Percentiles rank a stretch among this genome's conserved stretches.
Evolutionary conservation across 2,329 filamentous ascomycete genomes (phyloP).

Genomic region (Neofusicoccum cordaticola): DNA sequence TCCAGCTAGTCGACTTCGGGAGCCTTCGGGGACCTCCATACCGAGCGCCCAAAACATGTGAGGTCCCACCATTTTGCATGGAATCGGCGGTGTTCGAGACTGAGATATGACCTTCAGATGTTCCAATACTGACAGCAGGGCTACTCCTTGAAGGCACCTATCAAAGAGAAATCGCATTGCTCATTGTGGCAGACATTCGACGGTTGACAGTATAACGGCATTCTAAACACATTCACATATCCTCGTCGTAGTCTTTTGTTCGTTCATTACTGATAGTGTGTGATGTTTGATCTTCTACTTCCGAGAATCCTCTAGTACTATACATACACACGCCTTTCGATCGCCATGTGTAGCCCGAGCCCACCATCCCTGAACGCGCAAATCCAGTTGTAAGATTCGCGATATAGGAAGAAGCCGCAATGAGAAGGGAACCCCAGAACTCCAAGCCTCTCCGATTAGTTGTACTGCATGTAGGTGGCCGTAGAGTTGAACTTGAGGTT

Average conservation of each 20-base stretch:
- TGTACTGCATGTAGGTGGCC: slow-evolving; percentile 98
- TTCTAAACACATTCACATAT: too few relatives aligned
- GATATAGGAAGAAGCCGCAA: not conserved
- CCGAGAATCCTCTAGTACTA: slow-evolving; percentile 9
- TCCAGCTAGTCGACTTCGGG: not conserved
- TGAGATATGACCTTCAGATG: too few relatives aligned
- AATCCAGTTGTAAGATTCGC: not conserved
- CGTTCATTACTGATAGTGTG: slow-evolving; percentile 3
- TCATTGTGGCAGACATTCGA: too few relatives aligned
- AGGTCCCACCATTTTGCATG: too few relatives aligned
- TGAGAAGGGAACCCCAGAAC: not conserved
- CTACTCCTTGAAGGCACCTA: too few relatives aligned
- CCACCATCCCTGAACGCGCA: slow-evolving; percentile 10
- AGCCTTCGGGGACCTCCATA: not conserved
- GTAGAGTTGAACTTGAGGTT: slow-evolving; percentile 99
- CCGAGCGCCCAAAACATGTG: not conserved
- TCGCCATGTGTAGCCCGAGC: not conserved
- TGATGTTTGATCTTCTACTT: slow-evolving; percentile 2
- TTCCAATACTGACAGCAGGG: too few relatives aligned
- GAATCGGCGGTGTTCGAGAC: too few relatives aligned
- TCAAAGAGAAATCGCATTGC: too few relatives aligned
- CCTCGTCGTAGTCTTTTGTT: too few relatives aligned
- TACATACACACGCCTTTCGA: slow-evolving; percentile 8
- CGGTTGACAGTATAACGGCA: too few relatives aligned
- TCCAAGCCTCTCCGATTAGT: slow-evolving; percentile 55